Base-by-base conservation (phyloP, 1,284 basidiomycete genomes). In the Sporisorium iseilematis-ciliati region DNA sequence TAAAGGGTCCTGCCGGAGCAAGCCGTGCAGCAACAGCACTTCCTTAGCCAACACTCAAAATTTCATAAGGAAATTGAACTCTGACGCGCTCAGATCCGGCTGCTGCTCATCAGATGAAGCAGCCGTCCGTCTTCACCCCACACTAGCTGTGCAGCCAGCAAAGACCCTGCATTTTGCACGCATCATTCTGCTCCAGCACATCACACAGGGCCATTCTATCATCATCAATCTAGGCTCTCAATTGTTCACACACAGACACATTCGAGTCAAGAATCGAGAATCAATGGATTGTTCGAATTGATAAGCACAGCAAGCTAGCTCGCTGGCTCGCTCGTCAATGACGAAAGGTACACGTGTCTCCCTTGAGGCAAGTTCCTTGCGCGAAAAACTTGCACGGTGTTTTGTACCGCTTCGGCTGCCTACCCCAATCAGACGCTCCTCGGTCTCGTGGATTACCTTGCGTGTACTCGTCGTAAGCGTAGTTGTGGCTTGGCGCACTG, bases 311-410 rank as follows among this genome's bases (percentile, higher is more conserved):
- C 31, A 4, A 38, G 20, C 26, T 20, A 7, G 46, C 26, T 21
- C 21, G n/a, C 12, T 20, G 16, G 46, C 26, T 21, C 21, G n/a
- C 12, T 38, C 26, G 53, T 26, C 41, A 64, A 43, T 75, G 72
- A 11, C 59, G 65, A 50, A 71, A 76, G 31, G 46, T 29, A 33
- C 73, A 76, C 0, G 21, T 7, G 48, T 45, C 57, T 3, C 73
- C 73, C 0, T 53, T 35, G 20, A 35, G 57, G 33, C 73, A 76
- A 20, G 42, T 61, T 29, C 73, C 73, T 42, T 50, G 25, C 21
- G 51, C 49, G n/a, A 50, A 71, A n/a, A 64, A 76, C 57, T 71
- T 70, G 58, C 73, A 76, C 10, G 57, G 65, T 45, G 49, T 57
- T 12, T 57, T 68, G 33, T 60, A 25, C 4, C 49, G 38, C 42